Percentiles rank a stretch among this genome's conserved stretches.
Conservation (phyloP, 1,139 yeast species). For the Blastobotrys indianensis region DNA sequence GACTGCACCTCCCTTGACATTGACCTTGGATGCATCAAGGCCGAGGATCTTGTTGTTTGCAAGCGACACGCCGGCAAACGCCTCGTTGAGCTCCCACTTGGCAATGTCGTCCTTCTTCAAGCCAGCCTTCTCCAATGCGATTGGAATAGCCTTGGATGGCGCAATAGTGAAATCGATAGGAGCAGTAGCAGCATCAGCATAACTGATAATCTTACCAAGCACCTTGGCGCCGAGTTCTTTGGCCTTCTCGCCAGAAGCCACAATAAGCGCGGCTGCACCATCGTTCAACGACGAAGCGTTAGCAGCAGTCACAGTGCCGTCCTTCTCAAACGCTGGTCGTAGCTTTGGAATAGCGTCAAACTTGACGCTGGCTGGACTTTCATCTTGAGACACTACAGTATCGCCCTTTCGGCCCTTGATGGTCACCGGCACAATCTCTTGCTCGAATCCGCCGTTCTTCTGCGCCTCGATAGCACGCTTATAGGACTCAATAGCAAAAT, state of each 20-base stretch:
- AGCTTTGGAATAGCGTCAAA: conserved; percentile 64
- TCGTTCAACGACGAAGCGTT: conserved; percentile 90
- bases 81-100: conserved; percentile 86
- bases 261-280: conserved; percentile 86
- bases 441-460: conserved; percentile 43
- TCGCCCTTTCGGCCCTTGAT: conserved; percentile 52
- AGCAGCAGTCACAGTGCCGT: conserved; percentile 92
- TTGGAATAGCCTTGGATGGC: conserved; percentile 85
- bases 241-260: conserved; percentile 72
- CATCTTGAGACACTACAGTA: conserved; percentile 49
- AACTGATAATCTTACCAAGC: conserved; percentile 71
- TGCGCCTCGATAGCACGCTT: conserved; percentile 45
- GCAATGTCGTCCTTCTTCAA: conserved; percentile 43
- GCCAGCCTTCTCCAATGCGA: conserved; percentile 62
- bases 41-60: conserved; percentile 70
- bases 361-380: conserved; percentile 62
- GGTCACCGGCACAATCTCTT: conserved; percentile 51
- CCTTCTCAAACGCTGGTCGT: conserved; percentile 82
- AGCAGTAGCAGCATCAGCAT: conserved; percentile 93
- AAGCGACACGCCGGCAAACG: conserved; percentile 86
- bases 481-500: conserved; percentile 48
- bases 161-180: conserved; percentile 94
- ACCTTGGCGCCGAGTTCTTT: conserved; percentile 57
- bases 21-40: conserved; percentile 64
- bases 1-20: conserved; percentile 94